Conservation (phyloP, 2,329 filamentous ascomycete species). For the Fusarium sp. region DNA sequence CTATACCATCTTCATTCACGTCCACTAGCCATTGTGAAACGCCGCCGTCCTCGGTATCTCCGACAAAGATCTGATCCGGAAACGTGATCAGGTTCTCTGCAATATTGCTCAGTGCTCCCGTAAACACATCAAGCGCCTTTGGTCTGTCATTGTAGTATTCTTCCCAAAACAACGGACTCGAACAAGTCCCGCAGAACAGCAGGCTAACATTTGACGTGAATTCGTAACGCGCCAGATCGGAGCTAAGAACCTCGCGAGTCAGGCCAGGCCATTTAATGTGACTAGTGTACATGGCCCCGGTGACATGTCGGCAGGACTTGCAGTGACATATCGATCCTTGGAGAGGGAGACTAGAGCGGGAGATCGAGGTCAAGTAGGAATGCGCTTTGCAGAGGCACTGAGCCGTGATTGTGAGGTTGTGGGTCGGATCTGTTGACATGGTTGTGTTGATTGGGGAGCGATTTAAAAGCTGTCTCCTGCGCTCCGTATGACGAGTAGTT, state of each 20-base stretch:
- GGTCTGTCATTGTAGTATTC: constrained; percentile 5
- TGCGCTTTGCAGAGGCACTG: constrained; percentile 61
- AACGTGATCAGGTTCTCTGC: constrained; percentile 47
- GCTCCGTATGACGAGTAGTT: too few relatives aligned
- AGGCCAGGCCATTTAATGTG: constrained; percentile 33
- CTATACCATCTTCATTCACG: constrained; percentile 46
- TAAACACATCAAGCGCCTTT: constrained; percentile 48
- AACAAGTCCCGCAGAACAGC: constrained; percentile 59
- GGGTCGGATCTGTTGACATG: background rate
- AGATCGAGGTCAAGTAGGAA: constrained; percentile 52
- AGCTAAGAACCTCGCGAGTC: constrained; percentile 24
- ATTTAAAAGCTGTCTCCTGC: background rate
- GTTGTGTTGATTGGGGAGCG: background rate
- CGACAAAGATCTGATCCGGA: constrained; percentile 57
- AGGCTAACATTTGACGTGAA: constrained; percentile 50
- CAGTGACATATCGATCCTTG: constrained; percentile 60
- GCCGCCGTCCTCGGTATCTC: constrained; percentile 65
- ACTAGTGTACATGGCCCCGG: constrained; percentile 56
- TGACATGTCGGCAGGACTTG: constrained; percentile 60
- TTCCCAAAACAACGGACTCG: constrained; percentile 57
- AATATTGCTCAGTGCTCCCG: constrained; percentile 52
- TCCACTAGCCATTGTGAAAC: constrained; percentile 59
- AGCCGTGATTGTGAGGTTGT: constrained; percentile 33
- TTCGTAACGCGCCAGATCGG: constrained; percentile 51
- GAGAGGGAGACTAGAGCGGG: constrained; percentile 54